These are phyloP conservation scores for Ceratocystis huliohia DNA, from an alignment of 2,329 filamentous ascomycete genomes.

Conservation along the genomic window DNA sequence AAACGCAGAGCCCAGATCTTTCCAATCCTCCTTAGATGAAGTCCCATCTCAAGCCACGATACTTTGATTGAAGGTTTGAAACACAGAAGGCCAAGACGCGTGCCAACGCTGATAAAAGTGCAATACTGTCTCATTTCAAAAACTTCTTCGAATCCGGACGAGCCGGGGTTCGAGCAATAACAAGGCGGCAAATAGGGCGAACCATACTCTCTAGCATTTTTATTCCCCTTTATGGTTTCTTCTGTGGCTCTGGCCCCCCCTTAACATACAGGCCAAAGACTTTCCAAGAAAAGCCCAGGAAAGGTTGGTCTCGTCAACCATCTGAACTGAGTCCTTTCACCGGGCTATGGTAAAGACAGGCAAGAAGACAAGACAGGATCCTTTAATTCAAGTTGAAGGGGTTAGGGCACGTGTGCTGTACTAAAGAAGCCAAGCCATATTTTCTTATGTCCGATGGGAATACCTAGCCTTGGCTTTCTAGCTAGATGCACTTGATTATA, in stretches of 20 bases:
- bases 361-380: not conserved
- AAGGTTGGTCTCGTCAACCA: not conserved
- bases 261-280: not conserved
- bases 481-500: not conserved
- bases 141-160: not conserved
- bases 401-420: no score
- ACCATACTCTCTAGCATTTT: not conserved
- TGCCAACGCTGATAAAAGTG: not conserved
- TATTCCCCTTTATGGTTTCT: no score
- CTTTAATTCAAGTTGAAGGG: constrained; percentile 3
- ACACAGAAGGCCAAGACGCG: not conserved
- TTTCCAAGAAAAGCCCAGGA: not conserved
- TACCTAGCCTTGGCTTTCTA: not conserved
- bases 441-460: not conserved
- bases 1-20: not conserved
- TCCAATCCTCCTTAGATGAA: not conserved
- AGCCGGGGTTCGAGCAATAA: not conserved
- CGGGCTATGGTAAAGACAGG: not conserved
- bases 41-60: not conserved
- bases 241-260: not conserved
- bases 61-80: constrained; percentile 2
- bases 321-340: not conserved
- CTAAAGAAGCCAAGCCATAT: not conserved
- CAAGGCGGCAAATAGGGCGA: not conserved
- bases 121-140: not conserved